Evolutionary conservation across 1,139 yeast genomes (phyloP).

Genomic region (Sugiyamaella paludigena): DNA sequence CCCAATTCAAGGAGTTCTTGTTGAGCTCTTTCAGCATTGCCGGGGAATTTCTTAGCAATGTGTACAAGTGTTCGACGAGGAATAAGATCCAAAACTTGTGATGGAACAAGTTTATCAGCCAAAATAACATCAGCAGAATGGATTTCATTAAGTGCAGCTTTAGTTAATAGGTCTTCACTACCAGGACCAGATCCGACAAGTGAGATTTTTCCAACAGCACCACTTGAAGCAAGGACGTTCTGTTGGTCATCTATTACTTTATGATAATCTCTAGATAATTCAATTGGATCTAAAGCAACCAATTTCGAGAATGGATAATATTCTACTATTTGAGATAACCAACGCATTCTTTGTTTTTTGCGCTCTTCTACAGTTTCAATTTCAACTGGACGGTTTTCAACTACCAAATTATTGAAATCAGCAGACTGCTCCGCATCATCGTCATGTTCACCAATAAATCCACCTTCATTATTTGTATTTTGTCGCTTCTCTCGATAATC

Average conservation of each 20-base stretch:
- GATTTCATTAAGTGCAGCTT: conserved; percentile 82
- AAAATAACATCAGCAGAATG: conserved; percentile 77
- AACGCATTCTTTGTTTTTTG: conserved; percentile 65
- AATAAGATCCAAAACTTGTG: conserved; percentile 74
- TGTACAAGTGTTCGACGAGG: conserved; percentile 72
- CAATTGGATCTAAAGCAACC: conserved; percentile 55
- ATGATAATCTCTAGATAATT: conserved; percentile 48
- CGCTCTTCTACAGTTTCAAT: conserved; percentile 39
- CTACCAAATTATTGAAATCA: conserved; percentile 58
- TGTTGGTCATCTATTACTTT: neutral
- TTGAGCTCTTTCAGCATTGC: conserved; percentile 94
- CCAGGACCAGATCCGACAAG: conserved; percentile 97
- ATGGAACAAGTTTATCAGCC: conserved; percentile 92
- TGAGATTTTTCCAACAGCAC: conserved; percentile 50
- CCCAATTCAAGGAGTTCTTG: conserved; percentile 75
- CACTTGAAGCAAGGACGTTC: conserved; percentile 10
- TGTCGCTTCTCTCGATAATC: conserved; percentile 27
- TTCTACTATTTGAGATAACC: conserved; percentile 89
- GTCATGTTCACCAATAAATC: conserved; percentile 53
- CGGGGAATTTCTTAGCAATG: conserved; percentile 93
- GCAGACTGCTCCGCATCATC: conserved; percentile 66
- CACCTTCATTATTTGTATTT: no score
- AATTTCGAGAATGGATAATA: conserved; percentile 76
- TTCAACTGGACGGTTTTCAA: conserved; percentile 50
- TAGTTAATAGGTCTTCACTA: conserved; percentile 71